Evolutionary conservation across 1,139 yeast species (phyloP).

Genomic region (Debaryomycetaceae sp.): DNA sequence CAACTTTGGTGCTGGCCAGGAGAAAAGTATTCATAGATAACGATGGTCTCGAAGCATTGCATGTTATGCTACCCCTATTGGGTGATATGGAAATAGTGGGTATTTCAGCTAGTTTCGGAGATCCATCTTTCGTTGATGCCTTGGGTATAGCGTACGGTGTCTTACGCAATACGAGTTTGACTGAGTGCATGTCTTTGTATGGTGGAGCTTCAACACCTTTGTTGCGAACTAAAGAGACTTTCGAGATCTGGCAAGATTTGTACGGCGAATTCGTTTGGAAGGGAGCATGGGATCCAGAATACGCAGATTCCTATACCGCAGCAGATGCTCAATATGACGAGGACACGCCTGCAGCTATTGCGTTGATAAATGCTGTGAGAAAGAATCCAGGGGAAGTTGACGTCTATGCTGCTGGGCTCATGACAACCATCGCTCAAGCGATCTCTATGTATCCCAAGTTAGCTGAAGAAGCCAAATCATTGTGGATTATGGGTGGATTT

Average conservation of each 20-base stretch:
- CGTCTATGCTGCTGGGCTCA: constrained; percentile 35
- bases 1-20: background rate
- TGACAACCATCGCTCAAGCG: constrained; percentile 44
- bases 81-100: constrained; percentile 39
- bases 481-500: constrained; percentile 43
- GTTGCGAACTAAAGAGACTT: constrained; percentile 33
- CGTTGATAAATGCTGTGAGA: constrained; percentile 35
- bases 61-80: constrained; percentile 31
- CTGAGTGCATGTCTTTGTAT: constrained; percentile 34
- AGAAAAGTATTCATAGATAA: constrained; percentile 38
- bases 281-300: constrained; percentile 32
- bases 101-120: constrained; percentile 34
- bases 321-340: constrained; percentile 24
- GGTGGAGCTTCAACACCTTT: constrained; percentile 36
- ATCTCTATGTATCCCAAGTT: constrained; percentile 32
- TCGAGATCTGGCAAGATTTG: constrained; percentile 32
- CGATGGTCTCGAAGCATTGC: constrained; percentile 31
- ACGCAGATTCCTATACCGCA: constrained; percentile 26
- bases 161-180: constrained; percentile 24
- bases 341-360: constrained; percentile 30
- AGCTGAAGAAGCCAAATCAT: constrained; percentile 34
- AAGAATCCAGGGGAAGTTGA: constrained; percentile 28
- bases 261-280: constrained; percentile 41
- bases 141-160: constrained; percentile 25
- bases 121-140: constrained; percentile 32